These are phyloP conservation scores for Penicillium coffeae DNA, from an alignment of 495 filamentous ascomycete species.

Conservation along the genomic window DNA sequence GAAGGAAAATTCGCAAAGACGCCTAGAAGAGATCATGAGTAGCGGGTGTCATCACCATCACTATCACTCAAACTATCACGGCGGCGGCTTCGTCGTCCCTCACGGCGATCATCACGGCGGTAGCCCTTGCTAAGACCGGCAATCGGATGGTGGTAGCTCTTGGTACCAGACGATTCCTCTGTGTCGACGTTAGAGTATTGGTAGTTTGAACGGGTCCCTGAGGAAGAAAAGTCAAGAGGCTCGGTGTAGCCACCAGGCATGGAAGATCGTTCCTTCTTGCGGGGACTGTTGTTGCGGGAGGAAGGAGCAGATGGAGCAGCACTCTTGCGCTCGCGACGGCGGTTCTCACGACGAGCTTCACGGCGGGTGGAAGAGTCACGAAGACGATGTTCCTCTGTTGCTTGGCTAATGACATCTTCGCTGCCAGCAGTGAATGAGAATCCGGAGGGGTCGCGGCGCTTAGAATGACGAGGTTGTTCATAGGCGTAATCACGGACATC, in stretches of 20 bases:
- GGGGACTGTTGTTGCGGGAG: conserved; percentile 36
- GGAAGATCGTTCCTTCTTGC: conserved; percentile 35
- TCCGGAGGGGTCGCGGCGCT: conserved; percentile 33
- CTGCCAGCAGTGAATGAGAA: conserved; percentile 50
- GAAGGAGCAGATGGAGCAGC: conserved; percentile 22
- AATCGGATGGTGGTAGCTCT: conserved; percentile 75
- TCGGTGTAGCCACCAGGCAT: conserved; percentile 56
- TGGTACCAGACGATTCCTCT: conserved; percentile 62
- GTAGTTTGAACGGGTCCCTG: conserved; percentile 40
- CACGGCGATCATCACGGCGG: conserved; percentile 38
- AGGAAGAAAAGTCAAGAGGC: conserved; percentile 47
- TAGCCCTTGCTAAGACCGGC: conserved; percentile 62
- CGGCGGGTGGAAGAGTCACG: conserved; percentile 36
- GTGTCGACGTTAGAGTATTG: conserved; percentile 49
- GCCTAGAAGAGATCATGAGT: conserved; percentile 14
- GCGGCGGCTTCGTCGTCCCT: conserved; percentile 16
- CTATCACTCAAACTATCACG: conserved; percentile 56
- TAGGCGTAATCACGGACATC: conserved; percentile 47
- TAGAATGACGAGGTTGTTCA: conserved; percentile 19
- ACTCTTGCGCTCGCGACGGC: conserved; percentile 6
- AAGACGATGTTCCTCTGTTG: conserved; percentile 46
- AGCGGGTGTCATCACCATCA: conserved; percentile 34
- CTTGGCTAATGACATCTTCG: conserved; percentile 52
- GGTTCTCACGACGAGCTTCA: conserved; percentile 27
- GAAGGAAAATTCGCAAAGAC: neutral